Conservation (phyloP, 2,329 filamentous ascomycete genomes). For the Alternaria sp. region DNA sequence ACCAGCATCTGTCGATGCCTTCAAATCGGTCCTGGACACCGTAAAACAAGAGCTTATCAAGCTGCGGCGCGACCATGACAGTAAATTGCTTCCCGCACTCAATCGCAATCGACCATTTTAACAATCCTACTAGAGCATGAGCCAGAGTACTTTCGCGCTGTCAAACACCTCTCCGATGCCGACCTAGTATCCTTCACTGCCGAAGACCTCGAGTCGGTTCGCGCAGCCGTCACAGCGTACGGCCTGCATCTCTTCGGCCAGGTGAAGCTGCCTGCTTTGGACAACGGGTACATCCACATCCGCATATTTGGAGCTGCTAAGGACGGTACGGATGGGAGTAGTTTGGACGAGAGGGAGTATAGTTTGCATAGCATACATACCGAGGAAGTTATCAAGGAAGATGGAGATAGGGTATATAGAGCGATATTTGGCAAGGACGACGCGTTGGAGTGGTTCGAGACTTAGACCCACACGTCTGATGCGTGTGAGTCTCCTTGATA, state of each 20-base stretch:
- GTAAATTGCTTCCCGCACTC: constrained; percentile 17
- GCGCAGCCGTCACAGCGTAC: constrained; percentile 42
- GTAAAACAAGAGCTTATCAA: constrained; percentile 46
- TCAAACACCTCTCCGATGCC: constrained; percentile 52
- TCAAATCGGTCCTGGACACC: constrained; percentile 41
- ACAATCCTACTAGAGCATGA: constrained; percentile 42
- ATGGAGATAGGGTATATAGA: constrained; percentile 29
- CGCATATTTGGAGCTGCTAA: constrained; percentile 44
- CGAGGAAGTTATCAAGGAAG: neutral
- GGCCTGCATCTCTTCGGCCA: constrained; percentile 46
- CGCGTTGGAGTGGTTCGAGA: constrained; percentile 47
- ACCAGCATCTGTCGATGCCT: constrained; percentile 45
- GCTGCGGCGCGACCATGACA: constrained; percentile 47
- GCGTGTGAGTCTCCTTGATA: too few species aligned
- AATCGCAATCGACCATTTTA: neutral
- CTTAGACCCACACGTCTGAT: constrained; percentile 14
- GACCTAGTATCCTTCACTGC: constrained; percentile 41
- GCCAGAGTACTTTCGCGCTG: constrained; percentile 47
- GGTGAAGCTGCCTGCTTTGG: constrained; percentile 32
- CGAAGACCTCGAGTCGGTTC: constrained; percentile 37
- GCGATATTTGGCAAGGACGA: constrained; percentile 45
- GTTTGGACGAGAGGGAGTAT: constrained; percentile 41
- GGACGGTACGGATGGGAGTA: constrained; percentile 45
- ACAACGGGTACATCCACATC: constrained; percentile 43
- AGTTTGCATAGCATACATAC: constrained; percentile 45